A percentile compares a stretch with the other conserved stretches of the same genome.
These are phyloP conservation scores for Aspergillus carlsbadensis DNA, from an alignment of 495 filamentous ascomycete genomes.

Conservation along the genomic window DNA sequence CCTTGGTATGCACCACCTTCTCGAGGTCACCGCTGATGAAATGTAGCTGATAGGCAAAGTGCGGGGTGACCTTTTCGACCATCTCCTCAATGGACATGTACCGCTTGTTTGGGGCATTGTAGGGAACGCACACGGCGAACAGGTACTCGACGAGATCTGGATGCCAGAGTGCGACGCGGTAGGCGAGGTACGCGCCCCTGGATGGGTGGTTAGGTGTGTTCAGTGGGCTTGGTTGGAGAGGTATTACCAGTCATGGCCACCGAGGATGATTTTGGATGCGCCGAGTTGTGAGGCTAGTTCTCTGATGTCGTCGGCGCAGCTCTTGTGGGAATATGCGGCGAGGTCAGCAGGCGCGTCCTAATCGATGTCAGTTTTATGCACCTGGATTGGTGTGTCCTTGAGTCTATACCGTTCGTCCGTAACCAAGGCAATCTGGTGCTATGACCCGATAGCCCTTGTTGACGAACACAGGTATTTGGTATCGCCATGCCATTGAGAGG, in stretches of 20 bases:
- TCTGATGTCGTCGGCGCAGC: conserved; percentile 66
- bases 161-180: conserved; percentile 66
- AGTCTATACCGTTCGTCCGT: conserved; percentile 65
- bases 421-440: conserved; percentile 79
- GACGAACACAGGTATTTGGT: conserved; percentile 77
- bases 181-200: conserved; percentile 57
- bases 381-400: background rate
- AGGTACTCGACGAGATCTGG: conserved; percentile 70
- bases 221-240: background rate
- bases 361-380: background rate
- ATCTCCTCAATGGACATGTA: conserved; percentile 55
- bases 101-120: conserved; percentile 45
- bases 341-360: conserved; percentile 59
- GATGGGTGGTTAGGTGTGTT: background rate
- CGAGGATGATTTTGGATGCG: conserved; percentile 62
- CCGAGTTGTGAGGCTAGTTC: conserved; percentile 60
- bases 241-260: conserved; percentile 87
- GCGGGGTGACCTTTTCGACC: conserved; percentile 58
- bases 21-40: conserved; percentile 68
- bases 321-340: conserved; percentile 65
- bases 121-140: conserved; percentile 80
- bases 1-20: conserved; percentile 49
- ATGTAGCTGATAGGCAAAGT: conserved; percentile 81
- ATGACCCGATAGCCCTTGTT: conserved; percentile 68
- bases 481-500: conserved; percentile 71